phyloP scores from a whole-genome alignment of 345 rosid genomes.

The Salix koriyanagi region DNA sequence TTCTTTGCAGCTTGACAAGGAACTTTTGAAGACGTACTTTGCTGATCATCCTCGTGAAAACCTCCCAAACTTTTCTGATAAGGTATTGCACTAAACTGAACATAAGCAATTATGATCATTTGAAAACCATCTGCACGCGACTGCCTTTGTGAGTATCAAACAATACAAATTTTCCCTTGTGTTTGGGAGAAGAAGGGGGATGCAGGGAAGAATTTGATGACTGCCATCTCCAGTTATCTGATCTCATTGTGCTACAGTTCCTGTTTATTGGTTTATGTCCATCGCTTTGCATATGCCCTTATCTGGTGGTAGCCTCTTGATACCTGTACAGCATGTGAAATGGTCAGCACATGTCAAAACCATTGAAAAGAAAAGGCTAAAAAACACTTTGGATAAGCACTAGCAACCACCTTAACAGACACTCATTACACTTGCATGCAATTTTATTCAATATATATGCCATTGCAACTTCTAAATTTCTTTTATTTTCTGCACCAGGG shows the following conservation, averaged over 20 bases:
- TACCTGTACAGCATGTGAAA: neutral
- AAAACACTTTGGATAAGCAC: neutral
- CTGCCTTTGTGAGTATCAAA: neutral
- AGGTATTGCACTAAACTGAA: conserved; percentile 43
- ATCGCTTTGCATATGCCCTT: neutral
- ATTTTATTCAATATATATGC: neutral
- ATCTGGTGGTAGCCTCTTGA: neutral
- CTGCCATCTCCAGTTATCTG: neutral
- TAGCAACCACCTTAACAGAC: neutral
- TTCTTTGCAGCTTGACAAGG: conserved; percentile 74
- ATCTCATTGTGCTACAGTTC: neutral
- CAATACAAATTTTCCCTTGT: neutral
- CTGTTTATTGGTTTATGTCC: neutral
- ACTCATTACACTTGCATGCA: neutral
- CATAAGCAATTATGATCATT: neutral
- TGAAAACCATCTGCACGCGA: neutral
- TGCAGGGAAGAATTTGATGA: neutral
- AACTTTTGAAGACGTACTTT: conserved; percentile 67
- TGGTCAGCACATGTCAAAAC: neutral
- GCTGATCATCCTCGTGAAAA: conserved; percentile 58
- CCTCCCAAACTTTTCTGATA: conserved; percentile 78
- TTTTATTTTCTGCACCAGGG: neutral
- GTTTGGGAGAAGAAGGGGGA: neutral
- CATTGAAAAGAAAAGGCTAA: neutral
- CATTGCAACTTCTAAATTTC: neutral